These are phyloP conservation scores for Fusarium pseudonygamai DNA, from an alignment of 2,329 filamentous ascomycete genomes.

Conservation along the genomic window DNA sequence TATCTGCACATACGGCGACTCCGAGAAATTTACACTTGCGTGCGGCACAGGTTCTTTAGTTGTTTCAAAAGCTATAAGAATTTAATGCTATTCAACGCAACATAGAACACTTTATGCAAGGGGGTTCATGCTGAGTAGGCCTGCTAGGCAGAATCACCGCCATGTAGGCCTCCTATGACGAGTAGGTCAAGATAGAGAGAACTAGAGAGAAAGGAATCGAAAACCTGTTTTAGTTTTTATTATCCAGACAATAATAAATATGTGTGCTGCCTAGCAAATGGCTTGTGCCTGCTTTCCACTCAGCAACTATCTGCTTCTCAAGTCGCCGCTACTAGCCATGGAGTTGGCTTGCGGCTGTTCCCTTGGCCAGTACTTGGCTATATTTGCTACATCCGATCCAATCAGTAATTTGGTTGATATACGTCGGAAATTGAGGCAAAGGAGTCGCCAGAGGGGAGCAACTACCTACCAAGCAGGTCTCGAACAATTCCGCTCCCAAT, in stretches of 20 bases:
- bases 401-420: background rate
- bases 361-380: background rate
- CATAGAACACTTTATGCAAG: background rate
- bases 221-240: rapidly evolving
- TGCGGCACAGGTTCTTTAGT: background rate
- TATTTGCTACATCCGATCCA: background rate
- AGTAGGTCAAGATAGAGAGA: background rate
- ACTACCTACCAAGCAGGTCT: background rate
- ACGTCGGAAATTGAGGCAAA: background rate
- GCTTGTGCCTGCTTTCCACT: background rate
- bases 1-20: background rate
- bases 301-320: background rate
- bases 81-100: rapidly evolving
- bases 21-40: background rate
- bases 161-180: background rate
- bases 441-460: background rate
- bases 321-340: background rate
- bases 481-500: background rate
- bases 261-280: background rate
- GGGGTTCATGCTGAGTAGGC: background rate
- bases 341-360: background rate
- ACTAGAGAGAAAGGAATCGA: background rate
- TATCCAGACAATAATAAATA: background rate
- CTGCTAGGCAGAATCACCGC: background rate
- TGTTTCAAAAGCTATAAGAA: background rate